These are phyloP conservation scores for Williopsis jadinii DNA, from an alignment of 1,139 yeast species.

Conservation along the genomic window DNA sequence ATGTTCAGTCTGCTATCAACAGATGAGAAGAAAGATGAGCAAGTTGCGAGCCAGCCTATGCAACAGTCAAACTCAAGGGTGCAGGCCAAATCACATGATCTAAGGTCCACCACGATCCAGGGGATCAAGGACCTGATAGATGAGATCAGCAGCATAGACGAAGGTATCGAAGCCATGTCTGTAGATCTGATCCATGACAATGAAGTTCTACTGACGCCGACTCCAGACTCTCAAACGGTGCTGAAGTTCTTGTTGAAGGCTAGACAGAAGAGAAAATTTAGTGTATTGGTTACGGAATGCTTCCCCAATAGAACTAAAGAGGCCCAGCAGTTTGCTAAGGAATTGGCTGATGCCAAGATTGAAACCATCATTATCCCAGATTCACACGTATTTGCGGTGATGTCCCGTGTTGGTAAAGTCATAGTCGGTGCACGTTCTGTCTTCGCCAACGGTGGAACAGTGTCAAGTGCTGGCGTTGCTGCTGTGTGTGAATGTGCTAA, in stretches of 20 bases:
- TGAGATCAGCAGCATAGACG: conserved; percentile 85
- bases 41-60: conserved; percentile 22
- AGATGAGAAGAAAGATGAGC: conserved; percentile 22
- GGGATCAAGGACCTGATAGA: conserved; percentile 91
- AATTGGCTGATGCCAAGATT: conserved; percentile 76
- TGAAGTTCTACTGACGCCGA: conserved; percentile 86
- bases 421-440: conserved; percentile 88
- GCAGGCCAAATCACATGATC: conserved; percentile 48
- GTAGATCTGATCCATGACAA: conserved; percentile 92
- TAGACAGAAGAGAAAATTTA: conserved; percentile 80
- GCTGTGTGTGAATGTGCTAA: conserved; percentile 94
- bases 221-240: conserved; percentile 89
- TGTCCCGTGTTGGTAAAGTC: conserved; percentile 97
- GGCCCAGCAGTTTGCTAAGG: conserved; percentile 76
- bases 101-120: conserved; percentile 84
- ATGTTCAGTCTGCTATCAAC: conserved; percentile 86
- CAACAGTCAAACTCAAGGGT: conserved; percentile 25
- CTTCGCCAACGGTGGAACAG: conserved; percentile 93
- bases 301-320: conserved; percentile 77
- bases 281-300: conserved; percentile 87
- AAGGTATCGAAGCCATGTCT: conserved; percentile 84
- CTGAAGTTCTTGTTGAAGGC: conserved; percentile 82
- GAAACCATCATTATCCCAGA: conserved; percentile 92
- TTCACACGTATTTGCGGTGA: conserved; percentile 85
- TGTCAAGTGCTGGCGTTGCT: conserved; percentile 86